Base-by-base conservation (phyloP, 345 rosid species). In the Ailanthus altissimus region DNA sequence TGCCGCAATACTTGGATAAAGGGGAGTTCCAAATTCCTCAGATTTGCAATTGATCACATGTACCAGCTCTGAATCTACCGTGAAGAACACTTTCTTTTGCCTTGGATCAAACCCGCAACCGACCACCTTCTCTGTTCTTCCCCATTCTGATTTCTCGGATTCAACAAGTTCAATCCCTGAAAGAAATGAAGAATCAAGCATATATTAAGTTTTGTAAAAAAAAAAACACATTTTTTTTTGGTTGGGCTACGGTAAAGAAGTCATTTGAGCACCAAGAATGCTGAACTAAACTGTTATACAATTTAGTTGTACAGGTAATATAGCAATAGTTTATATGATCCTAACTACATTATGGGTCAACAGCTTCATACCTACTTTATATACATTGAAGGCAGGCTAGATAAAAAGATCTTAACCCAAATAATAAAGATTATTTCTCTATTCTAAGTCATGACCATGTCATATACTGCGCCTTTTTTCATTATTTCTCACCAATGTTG, bases 41-140 rank as follows among this genome's bases (percentile, higher is more conserved):
- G 87, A 63, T 79, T 84, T 85, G 88, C 92, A 89, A 62, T 89
- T 79, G 64, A 91, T 81, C 53, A 76, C 82, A 73, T 86, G 91
- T 23, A 84, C 81, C 71, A 89, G 67, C 78, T 86, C 89, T 15
- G 87, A 83, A 28, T 87, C 89, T 53, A 88, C 77, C 0, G 95
- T 88, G 89, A 89, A 91, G 40, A 80, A 88, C 40, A 91, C 95
- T 71, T 84, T 86, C 85, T 85, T 91, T 58, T 85, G 79, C 83
- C 82, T 84, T 1, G 95, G 93, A 80, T 86, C 88, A 63, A 84
- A 89, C 65, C 95, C 95, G 53, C 95, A 91, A 0, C 95, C 95
- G 5, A 91, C 85, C 68, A 88, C 91, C 79, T 75, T 86, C 28
- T 84, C 87, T 20, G 49, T 26, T 70, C 65, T 81, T 65, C 84